Conservation (phyloP, 805 yeast species). For the Metschnikowia corniflorae region DNA sequence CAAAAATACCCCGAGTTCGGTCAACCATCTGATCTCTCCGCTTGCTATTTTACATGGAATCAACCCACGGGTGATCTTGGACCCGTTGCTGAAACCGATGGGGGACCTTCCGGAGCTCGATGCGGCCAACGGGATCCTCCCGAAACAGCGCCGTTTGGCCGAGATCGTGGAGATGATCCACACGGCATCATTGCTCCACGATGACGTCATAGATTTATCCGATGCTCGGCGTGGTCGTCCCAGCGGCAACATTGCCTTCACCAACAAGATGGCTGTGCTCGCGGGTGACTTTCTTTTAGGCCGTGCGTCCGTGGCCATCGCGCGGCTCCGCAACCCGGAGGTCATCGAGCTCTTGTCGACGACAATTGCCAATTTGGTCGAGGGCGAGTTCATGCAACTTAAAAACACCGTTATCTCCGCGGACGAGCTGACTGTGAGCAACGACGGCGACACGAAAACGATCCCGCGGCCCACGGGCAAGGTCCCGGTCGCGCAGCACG, state of each 20-base stretch:
- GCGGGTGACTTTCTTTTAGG: constrained; percentile 97
- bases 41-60: constrained; percentile 83
- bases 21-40: constrained; percentile 70
- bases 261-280: constrained; percentile 94
- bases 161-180: constrained; percentile 98
- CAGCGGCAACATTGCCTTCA: constrained; percentile 88
- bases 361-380: constrained; percentile 93
- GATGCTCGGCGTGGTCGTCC: constrained; percentile 89
- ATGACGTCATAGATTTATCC: constrained; percentile 90
- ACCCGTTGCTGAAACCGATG: constrained; percentile 82
- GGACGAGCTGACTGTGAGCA: constrained; percentile 47
- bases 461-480: constrained; percentile 61
- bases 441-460: constrained; percentile 42
- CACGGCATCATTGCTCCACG: constrained; percentile 92
- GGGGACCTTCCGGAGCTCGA: constrained; percentile 59
- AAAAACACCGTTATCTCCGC: constrained; percentile 74
- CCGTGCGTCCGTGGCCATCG: constrained; percentile 93
- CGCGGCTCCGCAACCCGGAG: constrained; percentile 92
- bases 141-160: constrained; percentile 92
- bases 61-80: constrained; percentile 75
- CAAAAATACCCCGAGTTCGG: constrained; percentile 49
- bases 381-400: constrained; percentile 98
- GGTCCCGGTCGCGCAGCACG: constrained; percentile 58
- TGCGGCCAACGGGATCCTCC: constrained; percentile 72
- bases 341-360: constrained; percentile 94